These are phyloP conservation scores for Pseudogymnoascus destructans DNA, from an alignment of 2,329 filamentous ascomycete genomes.

Conservation along the genomic window DNA sequence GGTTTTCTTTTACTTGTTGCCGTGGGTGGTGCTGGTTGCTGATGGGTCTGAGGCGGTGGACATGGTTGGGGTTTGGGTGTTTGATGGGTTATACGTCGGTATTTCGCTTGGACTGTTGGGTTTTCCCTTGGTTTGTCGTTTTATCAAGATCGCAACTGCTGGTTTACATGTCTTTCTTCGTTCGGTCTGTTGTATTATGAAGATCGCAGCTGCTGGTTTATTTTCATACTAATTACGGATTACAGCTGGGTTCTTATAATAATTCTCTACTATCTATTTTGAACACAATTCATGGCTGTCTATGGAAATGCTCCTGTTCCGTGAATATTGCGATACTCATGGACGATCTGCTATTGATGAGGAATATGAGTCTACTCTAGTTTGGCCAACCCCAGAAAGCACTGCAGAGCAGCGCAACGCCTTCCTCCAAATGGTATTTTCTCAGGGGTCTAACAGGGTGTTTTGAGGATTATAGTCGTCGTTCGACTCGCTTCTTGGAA, in stretches of 20 bases:
- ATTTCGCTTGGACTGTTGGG: background rate
- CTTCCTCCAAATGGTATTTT: background rate
- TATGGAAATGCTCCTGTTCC: conserved; percentile 3
- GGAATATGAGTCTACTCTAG: background rate
- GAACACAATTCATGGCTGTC: background rate
- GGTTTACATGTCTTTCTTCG: background rate
- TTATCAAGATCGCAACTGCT: too few species aligned
- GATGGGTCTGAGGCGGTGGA: background rate
- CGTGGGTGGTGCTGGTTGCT: background rate
- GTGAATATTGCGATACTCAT: conserved; percentile 10
- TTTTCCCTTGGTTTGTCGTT: background rate
- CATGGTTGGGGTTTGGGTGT: background rate
- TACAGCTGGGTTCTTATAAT: background rate
- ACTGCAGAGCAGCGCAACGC: conserved; percentile 2
- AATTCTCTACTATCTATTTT: background rate
- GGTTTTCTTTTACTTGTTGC: background rate
- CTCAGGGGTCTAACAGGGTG: background rate
- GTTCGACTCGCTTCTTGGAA: background rate
- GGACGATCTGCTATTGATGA: background rate
- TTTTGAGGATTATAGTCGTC: background rate
- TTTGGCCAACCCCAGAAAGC: background rate
- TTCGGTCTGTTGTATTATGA: background rate
- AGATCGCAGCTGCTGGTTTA: background rate
- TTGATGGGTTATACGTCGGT: background rate
- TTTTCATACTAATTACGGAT: background rate